phyloP scores from a whole-genome alignment of 192 early-diverging fungal genomes.

The Coemansia sp. region DNA sequence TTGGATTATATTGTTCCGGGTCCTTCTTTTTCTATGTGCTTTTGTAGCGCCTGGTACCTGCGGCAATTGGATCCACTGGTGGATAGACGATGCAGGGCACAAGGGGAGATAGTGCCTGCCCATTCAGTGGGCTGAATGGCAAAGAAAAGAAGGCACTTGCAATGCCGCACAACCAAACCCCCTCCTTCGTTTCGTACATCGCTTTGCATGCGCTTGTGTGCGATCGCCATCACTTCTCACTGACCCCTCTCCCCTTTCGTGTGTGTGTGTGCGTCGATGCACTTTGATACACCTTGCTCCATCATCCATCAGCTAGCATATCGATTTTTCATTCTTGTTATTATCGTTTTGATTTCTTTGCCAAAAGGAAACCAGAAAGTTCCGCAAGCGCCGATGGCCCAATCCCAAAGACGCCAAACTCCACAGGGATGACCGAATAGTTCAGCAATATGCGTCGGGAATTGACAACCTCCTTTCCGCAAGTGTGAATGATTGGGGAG shows the following conservation, averaged over 20 bases:
- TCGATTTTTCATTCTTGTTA: background rate
- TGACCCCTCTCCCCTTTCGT: background rate
- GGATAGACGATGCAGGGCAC: conserved; percentile 1
- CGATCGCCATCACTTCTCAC: background rate
- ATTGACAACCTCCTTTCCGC: conserved; percentile 6
- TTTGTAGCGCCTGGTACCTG: background rate
- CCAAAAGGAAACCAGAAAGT: background rate
- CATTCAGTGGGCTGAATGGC: background rate
- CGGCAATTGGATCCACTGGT: background rate
- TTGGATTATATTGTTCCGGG: background rate
- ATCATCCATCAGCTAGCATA: background rate
- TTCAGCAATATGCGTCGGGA: background rate
- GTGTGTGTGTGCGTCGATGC: background rate
- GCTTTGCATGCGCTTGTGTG: background rate
- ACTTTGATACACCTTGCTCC: background rate
- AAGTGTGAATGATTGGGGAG: background rate
- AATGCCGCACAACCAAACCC: background rate
- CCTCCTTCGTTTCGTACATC: background rate
- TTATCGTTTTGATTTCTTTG: background rate
- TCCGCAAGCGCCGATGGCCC: background rate
- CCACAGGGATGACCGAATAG: background rate
- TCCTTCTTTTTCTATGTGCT: background rate
- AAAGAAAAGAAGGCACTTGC: background rate
- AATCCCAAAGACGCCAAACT: background rate
- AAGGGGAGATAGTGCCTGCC: background rate